Conservation (phyloP, 1,284 basidiomycete species). For the Trametes polyzona region DNA sequence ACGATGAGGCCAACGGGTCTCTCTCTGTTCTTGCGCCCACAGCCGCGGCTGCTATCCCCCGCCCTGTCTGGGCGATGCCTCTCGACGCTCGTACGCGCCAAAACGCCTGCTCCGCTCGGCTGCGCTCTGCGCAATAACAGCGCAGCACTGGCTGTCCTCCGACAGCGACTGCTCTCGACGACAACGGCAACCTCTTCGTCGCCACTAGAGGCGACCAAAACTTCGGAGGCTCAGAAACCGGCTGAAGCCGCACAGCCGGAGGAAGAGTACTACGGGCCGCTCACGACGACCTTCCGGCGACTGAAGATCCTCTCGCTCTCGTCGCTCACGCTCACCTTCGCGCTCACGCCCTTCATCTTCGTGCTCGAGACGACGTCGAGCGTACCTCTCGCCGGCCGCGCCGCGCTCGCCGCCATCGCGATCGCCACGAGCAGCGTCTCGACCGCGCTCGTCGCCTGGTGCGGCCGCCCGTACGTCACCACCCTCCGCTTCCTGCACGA, state of each 20-base stretch:
- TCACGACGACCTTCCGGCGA: constrained; percentile 71
- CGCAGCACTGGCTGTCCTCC: not conserved
- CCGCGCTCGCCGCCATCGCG: constrained; percentile 71
- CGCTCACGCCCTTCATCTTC: constrained; percentile 80
- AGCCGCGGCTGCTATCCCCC: not conserved
- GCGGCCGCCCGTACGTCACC: constrained; percentile 56
- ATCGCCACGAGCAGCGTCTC: constrained; percentile 72
- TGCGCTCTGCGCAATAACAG: not conserved
- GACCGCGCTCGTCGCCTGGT: constrained; percentile 79
- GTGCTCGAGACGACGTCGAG: constrained; percentile 68
- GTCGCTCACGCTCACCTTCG: constrained; percentile 73
- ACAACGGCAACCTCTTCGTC: not conserved
- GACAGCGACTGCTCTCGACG: constrained; percentile 8
- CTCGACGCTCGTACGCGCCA: not conserved
- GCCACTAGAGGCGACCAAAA: not conserved
- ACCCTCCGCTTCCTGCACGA: constrained; percentile 39
- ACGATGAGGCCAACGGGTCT: constrained; percentile 13
- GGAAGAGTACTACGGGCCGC: constrained; percentile 60
- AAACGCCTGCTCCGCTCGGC: not conserved
- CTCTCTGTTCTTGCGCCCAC: not conserved
- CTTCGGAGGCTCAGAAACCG: not conserved
- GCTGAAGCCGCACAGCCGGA: constrained; percentile 8
- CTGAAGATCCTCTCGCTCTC: constrained; percentile 85
- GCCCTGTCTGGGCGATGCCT: constrained; percentile 9
- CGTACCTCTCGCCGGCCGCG: constrained; percentile 71